phyloP scores from a whole-genome alignment of 495 filamentous ascomycete species.

The Penicillium egyptiacum region DNA sequence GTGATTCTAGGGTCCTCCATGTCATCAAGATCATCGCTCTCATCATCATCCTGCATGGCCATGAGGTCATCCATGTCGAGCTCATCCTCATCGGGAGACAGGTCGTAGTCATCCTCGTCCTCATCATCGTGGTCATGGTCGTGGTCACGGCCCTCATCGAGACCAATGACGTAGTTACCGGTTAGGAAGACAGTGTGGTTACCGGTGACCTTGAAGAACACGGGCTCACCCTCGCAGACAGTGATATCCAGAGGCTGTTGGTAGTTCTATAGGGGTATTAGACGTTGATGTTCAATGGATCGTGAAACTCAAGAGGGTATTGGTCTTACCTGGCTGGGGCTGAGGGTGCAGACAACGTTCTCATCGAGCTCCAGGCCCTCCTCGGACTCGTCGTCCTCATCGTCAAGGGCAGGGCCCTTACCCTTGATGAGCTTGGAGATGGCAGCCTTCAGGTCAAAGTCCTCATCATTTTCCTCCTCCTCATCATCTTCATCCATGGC shows the following conservation, averaged over 20 bases:
- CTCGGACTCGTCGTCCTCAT: constrained; percentile 61
- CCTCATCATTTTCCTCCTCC: constrained; percentile 59
- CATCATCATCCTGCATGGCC: constrained; percentile 60
- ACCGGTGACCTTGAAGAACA: constrained; percentile 89
- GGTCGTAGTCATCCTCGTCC: constrained; percentile 75
- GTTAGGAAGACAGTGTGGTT: constrained; percentile 89
- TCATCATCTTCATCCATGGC: constrained; percentile 62
- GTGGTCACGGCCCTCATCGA: constrained; percentile 48
- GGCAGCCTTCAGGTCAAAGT: constrained; percentile 60
- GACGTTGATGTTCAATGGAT: constrained; percentile 13
- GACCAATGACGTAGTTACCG: constrained; percentile 83
- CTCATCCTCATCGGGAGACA: constrained; percentile 75
- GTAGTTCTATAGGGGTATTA: constrained; percentile 61
- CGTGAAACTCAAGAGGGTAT: neutral
- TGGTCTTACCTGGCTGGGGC: constrained; percentile 70
- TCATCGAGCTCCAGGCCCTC: constrained; percentile 75
- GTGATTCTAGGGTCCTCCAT: constrained; percentile 77
- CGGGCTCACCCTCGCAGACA: constrained; percentile 76
- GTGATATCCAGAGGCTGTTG: constrained; percentile 95
- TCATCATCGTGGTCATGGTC: constrained; percentile 62
- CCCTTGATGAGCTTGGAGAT: constrained; percentile 70
- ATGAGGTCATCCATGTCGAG: constrained; percentile 50
- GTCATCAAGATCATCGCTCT: constrained; percentile 81
- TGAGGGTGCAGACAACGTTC: constrained; percentile 90
- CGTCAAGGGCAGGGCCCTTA: constrained; percentile 72